Conservation (phyloP, 2,329 filamentous ascomycete species). For the Nannizziopsis barbatae region DNA sequence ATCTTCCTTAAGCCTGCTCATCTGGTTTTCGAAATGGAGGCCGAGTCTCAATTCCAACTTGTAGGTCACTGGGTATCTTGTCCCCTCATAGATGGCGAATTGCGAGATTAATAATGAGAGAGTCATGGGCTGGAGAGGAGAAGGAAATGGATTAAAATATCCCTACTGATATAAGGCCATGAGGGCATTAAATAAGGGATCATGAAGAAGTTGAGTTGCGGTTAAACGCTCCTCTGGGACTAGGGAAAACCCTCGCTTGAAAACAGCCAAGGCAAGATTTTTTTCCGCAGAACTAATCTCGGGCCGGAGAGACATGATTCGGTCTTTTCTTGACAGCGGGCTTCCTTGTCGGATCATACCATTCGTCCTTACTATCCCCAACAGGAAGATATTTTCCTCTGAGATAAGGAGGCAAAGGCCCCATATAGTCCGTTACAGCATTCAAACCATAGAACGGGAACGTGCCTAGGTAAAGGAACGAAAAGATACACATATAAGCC, state of each 20-base stretch:
- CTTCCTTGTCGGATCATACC: slow-evolving; percentile 8
- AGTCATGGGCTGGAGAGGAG: no score
- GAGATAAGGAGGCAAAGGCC: neutral
- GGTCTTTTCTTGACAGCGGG: neutral
- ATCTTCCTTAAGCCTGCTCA: no score
- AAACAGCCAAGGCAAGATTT: neutral
- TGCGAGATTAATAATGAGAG: no score
- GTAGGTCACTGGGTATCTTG: no score
- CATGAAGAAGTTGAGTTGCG: neutral
- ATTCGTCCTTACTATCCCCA: neutral
- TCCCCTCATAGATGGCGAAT: no score
- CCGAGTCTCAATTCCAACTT: no score
- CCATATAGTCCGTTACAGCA: neutral
- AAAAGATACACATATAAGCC: slow-evolving; percentile 14
- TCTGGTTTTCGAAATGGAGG: no score
- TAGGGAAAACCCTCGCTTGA: slow-evolving; percentile 2
- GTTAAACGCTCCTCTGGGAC: slow-evolving; percentile 1
- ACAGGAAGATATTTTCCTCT: neutral
- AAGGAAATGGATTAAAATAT: no score
- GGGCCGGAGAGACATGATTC: neutral
- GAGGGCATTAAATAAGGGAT: neutral
- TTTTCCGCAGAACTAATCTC: neutral
- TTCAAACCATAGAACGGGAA: neutral
- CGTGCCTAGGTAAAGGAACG: slow-evolving; percentile 10
- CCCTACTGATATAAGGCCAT: neutral